phyloP scores from a whole-genome alignment of 225 moss, liverwort and hornwort species.

The Polytrichum formosum region DNA sequence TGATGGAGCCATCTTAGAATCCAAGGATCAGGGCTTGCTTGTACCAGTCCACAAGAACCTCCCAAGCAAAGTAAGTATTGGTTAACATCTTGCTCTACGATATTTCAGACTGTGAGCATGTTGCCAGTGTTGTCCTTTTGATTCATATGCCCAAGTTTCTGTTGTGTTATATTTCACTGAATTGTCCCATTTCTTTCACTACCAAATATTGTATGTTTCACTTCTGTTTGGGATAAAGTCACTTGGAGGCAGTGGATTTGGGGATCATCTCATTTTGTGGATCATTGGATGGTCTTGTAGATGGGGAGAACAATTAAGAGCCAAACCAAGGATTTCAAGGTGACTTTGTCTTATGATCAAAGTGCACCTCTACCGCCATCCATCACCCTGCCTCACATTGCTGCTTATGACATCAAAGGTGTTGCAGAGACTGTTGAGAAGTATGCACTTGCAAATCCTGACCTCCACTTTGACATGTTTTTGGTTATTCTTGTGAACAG shows the following conservation, averaged over 20 bases:
- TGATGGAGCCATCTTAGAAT: conserved; percentile 68
- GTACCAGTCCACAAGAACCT: conserved; percentile 77
- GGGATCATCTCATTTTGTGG: background rate
- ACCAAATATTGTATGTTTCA: too few relatives aligned
- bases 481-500: too few relatives aligned
- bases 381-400: conserved; percentile 58
- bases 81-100: background rate
- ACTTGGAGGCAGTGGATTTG: too few relatives aligned
- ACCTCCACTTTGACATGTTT: too few relatives aligned
- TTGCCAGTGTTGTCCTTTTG: background rate
- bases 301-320: conserved; percentile 76
- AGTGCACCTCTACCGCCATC: conserved; percentile 71
- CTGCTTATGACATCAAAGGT: conserved; percentile 65
- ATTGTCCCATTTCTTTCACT: too few relatives aligned
- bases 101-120: background rate
- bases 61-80: conserved; percentile 71
- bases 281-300: conserved; percentile 28
- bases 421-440: conserved; percentile 77
- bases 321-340: conserved; percentile 73
- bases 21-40: conserved; percentile 60
- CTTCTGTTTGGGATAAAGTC: too few relatives aligned
- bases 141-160: too few relatives aligned
- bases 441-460: conserved; percentile 33
- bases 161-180: too few relatives aligned
- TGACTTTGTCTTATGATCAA: conserved; percentile 67